Evolutionary conservation across 352 stramenopile species (phyloP).

Genomic region (Pilasporangium apinafurcum): DNA sequence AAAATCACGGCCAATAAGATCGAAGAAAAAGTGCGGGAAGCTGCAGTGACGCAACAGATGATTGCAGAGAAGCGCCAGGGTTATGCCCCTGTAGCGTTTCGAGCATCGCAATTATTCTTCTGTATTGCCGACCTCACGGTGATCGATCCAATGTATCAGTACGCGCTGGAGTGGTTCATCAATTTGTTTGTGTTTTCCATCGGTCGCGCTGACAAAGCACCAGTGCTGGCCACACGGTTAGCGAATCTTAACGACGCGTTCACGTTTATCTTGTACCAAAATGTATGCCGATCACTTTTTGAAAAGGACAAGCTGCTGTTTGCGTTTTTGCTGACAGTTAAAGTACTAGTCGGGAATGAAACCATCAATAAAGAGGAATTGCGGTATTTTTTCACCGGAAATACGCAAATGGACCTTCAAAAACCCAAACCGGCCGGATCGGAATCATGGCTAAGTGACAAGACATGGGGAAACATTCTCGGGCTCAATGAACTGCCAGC

Average conservation of each 20-base stretch:
- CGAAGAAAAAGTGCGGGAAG: slow-evolving; percentile 91
- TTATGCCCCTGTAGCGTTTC: slow-evolving; percentile 90
- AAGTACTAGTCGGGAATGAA: slow-evolving; percentile 84
- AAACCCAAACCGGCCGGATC: slow-evolving; percentile 61
- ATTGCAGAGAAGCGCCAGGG: slow-evolving; percentile 90
- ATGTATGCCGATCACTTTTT: slow-evolving; percentile 95
- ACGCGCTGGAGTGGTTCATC: slow-evolving; percentile 95
- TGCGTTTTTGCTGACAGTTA: slow-evolving; percentile 90
- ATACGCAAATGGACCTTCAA: slow-evolving; percentile 86
- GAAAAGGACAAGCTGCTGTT: slow-evolving; percentile 96
- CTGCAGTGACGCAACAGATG: slow-evolving; percentile 88
- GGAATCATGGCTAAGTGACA: slow-evolving; percentile 80
- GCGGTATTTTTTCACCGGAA: slow-evolving; percentile 91
- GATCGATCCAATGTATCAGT: slow-evolving; percentile 97
- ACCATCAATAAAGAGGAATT: slow-evolving; percentile 77
- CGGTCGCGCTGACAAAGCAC: slow-evolving; percentile 67
- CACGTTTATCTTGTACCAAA: slow-evolving; percentile 92
- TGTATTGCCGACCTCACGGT: slow-evolving; percentile 89
- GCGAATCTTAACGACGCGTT: slow-evolving; percentile 92
- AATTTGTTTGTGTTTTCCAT: slow-evolving; percentile 93
- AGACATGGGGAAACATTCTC: slow-evolving; percentile 87
- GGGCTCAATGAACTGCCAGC: slow-evolving; percentile 56
- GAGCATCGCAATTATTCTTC: slow-evolving; percentile 93
- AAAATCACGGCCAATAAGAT: slow-evolving; percentile 94
- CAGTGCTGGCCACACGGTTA: slow-evolving; percentile 76